Evolutionary conservation across 257 asterid genomes (phyloP).

Genomic region (Euphrasia confusa): DNA sequence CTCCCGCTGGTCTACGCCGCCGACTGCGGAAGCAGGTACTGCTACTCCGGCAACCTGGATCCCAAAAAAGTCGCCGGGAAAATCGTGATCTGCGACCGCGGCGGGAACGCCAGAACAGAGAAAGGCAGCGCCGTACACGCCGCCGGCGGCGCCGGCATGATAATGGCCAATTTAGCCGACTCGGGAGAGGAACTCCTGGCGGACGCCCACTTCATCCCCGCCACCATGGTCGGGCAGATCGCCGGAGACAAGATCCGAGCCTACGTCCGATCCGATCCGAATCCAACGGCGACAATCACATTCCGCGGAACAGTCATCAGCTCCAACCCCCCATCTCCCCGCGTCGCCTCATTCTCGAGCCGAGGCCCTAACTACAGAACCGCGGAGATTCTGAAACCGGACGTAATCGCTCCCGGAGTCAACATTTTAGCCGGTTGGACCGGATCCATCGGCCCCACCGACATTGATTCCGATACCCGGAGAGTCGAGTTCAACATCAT

Average conservation of each 20-base stretch:
- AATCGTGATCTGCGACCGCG: slow-evolving; percentile 85
- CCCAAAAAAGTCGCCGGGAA: slow-evolving; percentile 63
- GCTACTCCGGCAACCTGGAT: slow-evolving; percentile 63
- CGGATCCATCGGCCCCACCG: slow-evolving; percentile 59
- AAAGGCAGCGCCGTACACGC: slow-evolving; percentile 87
- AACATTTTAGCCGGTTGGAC: slow-evolving; percentile 97
- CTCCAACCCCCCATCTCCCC: slow-evolving; percentile 68
- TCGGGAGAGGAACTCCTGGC: slow-evolving; percentile 91
- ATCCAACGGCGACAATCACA: slow-evolving; percentile 66
- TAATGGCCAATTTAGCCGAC: slow-evolving; percentile 69
- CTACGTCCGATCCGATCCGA: slow-evolving; percentile 51
- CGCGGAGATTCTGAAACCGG: slow-evolving; percentile 84
- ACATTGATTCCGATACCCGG: slow-evolving; percentile 58
- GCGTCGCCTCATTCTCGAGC: slow-evolving; percentile 86
- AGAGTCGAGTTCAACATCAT: slow-evolving; percentile 76
- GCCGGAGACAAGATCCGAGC: slow-evolving; percentile 70
- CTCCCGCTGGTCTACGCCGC: slow-evolving; percentile 62
- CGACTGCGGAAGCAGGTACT: slow-evolving; percentile 75
- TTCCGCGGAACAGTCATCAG: slow-evolving; percentile 78
- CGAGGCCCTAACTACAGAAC: slow-evolving; percentile 88
- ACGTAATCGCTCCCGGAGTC: slow-evolving; percentile 88
- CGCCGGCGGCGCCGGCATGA: slow-evolving; percentile 88
- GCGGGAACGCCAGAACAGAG: slow-evolving; percentile 86
- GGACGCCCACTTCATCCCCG: slow-evolving; percentile 82
- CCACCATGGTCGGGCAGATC: slow-evolving; percentile 76